Percentiles rank a stretch among this genome's conserved stretches.
phyloP scores from a whole-genome alignment of 768 basidiomycete genomes.

The Suillus plorans region DNA sequence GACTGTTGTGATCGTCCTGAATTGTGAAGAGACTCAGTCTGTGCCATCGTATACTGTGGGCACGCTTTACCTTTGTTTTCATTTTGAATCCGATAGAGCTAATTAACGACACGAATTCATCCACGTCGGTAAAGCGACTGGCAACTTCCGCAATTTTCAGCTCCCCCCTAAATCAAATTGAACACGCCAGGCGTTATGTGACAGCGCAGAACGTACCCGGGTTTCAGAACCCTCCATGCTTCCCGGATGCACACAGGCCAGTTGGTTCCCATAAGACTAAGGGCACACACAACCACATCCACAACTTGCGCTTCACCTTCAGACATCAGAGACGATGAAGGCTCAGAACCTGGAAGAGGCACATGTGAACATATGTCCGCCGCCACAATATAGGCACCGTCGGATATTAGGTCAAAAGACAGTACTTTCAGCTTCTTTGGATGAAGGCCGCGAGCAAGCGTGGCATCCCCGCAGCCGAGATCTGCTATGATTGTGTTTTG shows the following conservation, averaged over 20 bases:
- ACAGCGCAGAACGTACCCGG: constrained; percentile 54
- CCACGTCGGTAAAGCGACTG: constrained; percentile 71
- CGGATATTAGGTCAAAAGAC: constrained; percentile 81
- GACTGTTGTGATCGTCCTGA: constrained; percentile 80
- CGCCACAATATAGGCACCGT: constrained; percentile 74
- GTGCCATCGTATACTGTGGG: neutral
- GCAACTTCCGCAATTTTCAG: constrained; percentile 89
- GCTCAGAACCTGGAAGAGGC: constrained; percentile 83
- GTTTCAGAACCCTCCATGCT: constrained; percentile 82
- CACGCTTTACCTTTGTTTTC: constrained; percentile 55
- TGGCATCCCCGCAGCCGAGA: constrained; percentile 94
- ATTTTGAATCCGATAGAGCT: constrained; percentile 72
- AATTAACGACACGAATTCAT: constrained; percentile 66
- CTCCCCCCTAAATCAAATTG: constrained; percentile 55
- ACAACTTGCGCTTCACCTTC: constrained; percentile 73
- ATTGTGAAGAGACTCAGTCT: neutral
- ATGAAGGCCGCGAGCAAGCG: constrained; percentile 72
- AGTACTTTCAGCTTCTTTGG: constrained; percentile 68
- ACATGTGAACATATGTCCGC: constrained; percentile 84
- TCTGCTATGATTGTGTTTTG: constrained; percentile 79
- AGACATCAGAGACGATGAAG: constrained; percentile 35
- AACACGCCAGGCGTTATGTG: constrained; percentile 4
- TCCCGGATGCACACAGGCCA: constrained; percentile 92
- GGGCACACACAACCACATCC: constrained; percentile 89
- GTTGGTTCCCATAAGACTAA: constrained; percentile 96